These are phyloP conservation scores for Penicillium sumatraense DNA, from an alignment of 2,329 filamentous ascomycete species.

Conservation along the genomic window DNA sequence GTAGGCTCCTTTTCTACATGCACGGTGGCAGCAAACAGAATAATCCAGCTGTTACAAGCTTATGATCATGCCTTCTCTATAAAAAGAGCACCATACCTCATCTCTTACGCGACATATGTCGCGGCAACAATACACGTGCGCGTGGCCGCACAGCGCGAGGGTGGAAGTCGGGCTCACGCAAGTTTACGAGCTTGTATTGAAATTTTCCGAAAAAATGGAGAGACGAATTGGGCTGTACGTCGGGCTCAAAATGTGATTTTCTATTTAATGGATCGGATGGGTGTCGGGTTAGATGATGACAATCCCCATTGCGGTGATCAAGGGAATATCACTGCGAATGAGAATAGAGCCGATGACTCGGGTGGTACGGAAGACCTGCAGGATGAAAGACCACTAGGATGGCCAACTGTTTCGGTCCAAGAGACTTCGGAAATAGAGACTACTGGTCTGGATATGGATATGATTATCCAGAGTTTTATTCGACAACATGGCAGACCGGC, in stretches of 20 bases:
- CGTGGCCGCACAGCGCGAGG: slow-evolving; percentile 53
- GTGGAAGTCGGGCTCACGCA: slow-evolving; percentile 45
- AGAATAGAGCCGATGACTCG: too few species aligned
- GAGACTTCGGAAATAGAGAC: slow-evolving; percentile 24
- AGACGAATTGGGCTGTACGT: slow-evolving; percentile 56
- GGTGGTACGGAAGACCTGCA: too few species aligned
- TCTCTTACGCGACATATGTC: slow-evolving; percentile 61
- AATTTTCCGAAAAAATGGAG: slow-evolving; percentile 55
- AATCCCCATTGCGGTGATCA: background rate
- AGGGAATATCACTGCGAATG: background rate
- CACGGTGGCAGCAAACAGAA: slow-evolving; percentile 51
- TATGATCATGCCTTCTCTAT: slow-evolving; percentile 55
- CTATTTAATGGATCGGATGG: slow-evolving; percentile 52
- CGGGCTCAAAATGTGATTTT: slow-evolving; percentile 53
- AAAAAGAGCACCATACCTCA: slow-evolving; percentile 55
- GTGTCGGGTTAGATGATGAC: slow-evolving; percentile 30
- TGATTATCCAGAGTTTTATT: slow-evolving; percentile 50
- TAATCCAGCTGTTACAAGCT: slow-evolving; percentile 49
- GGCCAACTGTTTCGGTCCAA: background rate
- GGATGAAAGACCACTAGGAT: background rate
- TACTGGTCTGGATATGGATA: slow-evolving; percentile 47
- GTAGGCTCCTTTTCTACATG: slow-evolving; percentile 53
- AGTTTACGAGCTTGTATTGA: slow-evolving; percentile 51
- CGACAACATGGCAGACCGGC: slow-evolving; percentile 30
- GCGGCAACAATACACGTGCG: slow-evolving; percentile 58